These are phyloP conservation scores for Davidsoniella australis DNA, from an alignment of 2,329 filamentous ascomycete genomes.

Conservation along the genomic window DNA sequence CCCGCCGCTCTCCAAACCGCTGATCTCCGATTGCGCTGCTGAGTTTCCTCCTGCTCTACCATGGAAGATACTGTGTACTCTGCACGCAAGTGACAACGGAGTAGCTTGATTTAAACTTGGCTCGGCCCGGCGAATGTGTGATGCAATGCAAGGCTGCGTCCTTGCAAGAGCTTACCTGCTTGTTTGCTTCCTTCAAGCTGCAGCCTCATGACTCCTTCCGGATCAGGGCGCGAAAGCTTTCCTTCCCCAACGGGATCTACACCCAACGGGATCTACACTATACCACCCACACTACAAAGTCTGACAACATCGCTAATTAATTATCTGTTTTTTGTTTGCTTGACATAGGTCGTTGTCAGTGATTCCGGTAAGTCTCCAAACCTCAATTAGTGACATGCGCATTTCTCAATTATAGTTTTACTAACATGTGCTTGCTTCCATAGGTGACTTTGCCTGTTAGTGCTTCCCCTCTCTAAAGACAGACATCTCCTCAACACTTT, in stretches of 20 bases:
- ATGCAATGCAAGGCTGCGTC: too few species aligned
- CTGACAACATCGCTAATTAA: not conserved
- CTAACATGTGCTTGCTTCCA: not conserved
- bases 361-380: slow-evolving; percentile 61
- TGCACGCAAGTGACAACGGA: not conserved
- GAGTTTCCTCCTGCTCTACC: too few species aligned
- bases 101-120: not conserved
- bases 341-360: slow-evolving; percentile 71
- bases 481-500: slow-evolving; percentile 4
- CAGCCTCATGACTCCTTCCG: slow-evolving; percentile 3
- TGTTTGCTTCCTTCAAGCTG: not conserved
- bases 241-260: too few species aligned
- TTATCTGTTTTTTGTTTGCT: slow-evolving; percentile 10
- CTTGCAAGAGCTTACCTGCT: too few species aligned
- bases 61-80: too few species aligned
- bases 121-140: too few species aligned
- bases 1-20: not conserved
- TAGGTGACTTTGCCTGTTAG: slow-evolving; percentile 65
- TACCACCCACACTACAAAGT: slow-evolving; percentile 2
- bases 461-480: slow-evolving; percentile 17
- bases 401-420: not conserved
- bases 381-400: not conserved
- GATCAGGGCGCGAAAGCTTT: not conserved
- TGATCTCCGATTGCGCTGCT: slow-evolving; percentile 2
- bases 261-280: too few species aligned